Percentiles rank a stretch among this genome's conserved stretches.
These are phyloP conservation scores for Saccharomycopsis sp. DNA, from an alignment of 805 yeast species.

Conservation along the genomic window DNA sequence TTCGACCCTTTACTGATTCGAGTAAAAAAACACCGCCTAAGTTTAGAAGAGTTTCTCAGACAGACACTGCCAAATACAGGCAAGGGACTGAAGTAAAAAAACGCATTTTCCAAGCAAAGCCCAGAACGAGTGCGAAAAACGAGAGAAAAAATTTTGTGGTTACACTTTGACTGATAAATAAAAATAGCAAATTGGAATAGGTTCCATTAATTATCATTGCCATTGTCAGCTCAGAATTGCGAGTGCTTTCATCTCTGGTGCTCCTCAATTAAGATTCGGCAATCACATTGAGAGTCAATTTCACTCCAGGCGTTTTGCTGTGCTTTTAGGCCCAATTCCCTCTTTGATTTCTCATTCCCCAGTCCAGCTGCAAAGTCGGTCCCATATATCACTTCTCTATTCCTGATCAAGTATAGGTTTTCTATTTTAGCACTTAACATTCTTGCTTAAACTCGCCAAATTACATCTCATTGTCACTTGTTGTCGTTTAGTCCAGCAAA, in stretches of 20 bases:
- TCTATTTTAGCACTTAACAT: too few relatives aligned
- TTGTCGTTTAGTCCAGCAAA: background rate
- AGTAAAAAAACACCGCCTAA: background rate
- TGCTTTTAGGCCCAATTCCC: background rate
- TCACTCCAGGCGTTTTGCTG: background rate
- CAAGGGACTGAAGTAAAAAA: background rate
- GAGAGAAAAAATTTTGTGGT: background rate
- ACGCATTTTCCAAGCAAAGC: background rate
- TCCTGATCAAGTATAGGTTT: background rate
- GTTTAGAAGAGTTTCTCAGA: too few relatives aligned
- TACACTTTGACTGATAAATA: too few relatives aligned
- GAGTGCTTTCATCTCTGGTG: background rate
- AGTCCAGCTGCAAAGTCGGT: background rate
- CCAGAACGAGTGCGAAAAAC: background rate
- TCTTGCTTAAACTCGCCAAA: background rate
- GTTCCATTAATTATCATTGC: background rate
- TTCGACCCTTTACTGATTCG: background rate
- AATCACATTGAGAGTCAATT: background rate
- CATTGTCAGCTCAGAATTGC: background rate
- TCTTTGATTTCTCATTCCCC: background rate
- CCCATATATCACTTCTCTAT: background rate
- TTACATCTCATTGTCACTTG: background rate
- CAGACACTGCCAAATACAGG: too few relatives aligned
- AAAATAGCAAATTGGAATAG: background rate
- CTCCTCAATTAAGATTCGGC: background rate